These are phyloP conservation scores for Amylostereum areolatum DNA, from an alignment of 1,284 basidiomycete species.

Conservation along the genomic window DNA sequence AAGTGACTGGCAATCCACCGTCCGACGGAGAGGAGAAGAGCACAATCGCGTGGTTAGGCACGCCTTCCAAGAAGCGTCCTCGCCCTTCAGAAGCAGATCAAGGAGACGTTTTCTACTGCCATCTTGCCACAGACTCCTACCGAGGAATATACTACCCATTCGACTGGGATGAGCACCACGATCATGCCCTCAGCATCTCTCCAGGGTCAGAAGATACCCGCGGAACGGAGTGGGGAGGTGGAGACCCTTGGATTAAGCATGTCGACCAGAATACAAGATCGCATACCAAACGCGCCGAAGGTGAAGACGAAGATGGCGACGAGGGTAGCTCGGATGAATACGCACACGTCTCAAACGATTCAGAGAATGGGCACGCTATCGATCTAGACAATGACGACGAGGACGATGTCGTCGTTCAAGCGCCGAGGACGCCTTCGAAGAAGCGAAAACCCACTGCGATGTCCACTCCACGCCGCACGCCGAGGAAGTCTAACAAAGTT, in stretches of 20 bases:
- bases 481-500: conserved; percentile 5
- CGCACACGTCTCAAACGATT: conserved; percentile 1
- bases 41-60: not conserved
- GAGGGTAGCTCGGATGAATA: conserved; percentile 6
- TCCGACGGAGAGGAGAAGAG: not conserved
- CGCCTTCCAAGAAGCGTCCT: conserved; percentile 2
- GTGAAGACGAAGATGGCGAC: conserved; percentile 7
- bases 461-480: conserved; percentile 16
- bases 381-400: not conserved
- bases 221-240: conserved; percentile 4
- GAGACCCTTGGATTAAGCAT: conserved; percentile 10
- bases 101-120: conserved; percentile 42
- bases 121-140: conserved; percentile 50
- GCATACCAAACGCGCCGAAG: conserved; percentile 1
- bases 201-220: conserved; percentile 10
- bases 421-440: conserved; percentile 17
- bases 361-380: conserved; percentile 3
- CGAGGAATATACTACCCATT: conserved; percentile 60
- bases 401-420: conserved; percentile 1
- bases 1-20: conserved; percentile 30
- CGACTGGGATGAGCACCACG: conserved; percentile 47
- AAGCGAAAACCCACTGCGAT: conserved; percentile 19
- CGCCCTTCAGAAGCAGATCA: not conserved
- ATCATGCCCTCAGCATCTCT: conserved; percentile 30
- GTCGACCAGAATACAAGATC: conserved; percentile 7